phyloP scores from a whole-genome alignment of 345 rosid species.

The Lagerstroemia speciosa region DNA sequence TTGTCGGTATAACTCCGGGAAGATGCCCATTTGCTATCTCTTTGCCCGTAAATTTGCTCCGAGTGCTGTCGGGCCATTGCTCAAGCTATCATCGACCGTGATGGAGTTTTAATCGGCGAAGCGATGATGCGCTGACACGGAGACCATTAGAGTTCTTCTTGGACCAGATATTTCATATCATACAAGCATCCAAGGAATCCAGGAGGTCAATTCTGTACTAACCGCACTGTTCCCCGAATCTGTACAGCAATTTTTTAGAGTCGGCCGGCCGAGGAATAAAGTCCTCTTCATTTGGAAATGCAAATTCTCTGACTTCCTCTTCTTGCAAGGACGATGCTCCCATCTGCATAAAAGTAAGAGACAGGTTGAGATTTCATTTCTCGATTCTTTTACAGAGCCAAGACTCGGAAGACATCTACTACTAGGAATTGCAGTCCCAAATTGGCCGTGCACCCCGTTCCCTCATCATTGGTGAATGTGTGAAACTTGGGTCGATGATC shows the following conservation, averaged over 20 bases:
- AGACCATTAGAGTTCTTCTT: not conserved
- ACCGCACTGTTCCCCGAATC: not conserved
- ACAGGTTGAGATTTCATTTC: not conserved
- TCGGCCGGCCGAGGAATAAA: not conserved
- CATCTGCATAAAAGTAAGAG: not conserved
- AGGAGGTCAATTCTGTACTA: not conserved
- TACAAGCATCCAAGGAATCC: not conserved
- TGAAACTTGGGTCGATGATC: too few relatives aligned
- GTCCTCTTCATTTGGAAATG: not conserved
- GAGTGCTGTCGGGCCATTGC: slow-evolving; percentile 58
- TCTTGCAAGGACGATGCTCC: not conserved
- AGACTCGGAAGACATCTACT: not conserved
- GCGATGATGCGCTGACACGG: not conserved
- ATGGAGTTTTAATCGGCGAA: slow-evolving; percentile 41
- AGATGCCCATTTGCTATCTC: slow-evolving; percentile 55
- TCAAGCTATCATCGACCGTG: slow-evolving; percentile 56
- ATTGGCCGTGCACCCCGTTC: too few relatives aligned
- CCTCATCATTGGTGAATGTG: too few relatives aligned
- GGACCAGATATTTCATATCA: not conserved
- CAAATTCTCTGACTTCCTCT: not conserved
- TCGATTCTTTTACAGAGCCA: too few relatives aligned
- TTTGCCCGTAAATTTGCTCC: slow-evolving; percentile 88
- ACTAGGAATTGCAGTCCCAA: too few relatives aligned
- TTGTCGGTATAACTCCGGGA: slow-evolving; percentile 54
- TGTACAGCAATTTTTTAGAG: not conserved